Evolutionary conservation across 176 grass and related monocot species (phyloP).

Genomic region (Oryza australiensis): DNA sequence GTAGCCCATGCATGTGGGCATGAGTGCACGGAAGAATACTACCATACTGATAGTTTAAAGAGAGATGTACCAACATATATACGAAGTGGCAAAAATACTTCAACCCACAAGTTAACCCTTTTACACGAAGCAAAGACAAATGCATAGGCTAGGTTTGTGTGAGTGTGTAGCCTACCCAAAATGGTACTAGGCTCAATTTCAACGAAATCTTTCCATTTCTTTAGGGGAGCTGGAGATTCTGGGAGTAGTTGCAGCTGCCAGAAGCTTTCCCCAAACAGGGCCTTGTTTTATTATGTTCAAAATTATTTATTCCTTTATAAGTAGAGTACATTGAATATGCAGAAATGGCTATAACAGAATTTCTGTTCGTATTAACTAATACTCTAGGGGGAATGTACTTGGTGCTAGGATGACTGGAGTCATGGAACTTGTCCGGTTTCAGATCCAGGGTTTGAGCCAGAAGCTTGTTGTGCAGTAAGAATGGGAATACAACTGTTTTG

Average conservation of each 20-base stretch:
- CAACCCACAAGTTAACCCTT: neutral
- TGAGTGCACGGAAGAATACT: neutral
- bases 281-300: neutral
- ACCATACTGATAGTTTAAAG: neutral
- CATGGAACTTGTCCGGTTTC: too few species aligned
- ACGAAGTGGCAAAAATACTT: neutral
- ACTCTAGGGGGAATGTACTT: neutral
- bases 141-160: neutral
- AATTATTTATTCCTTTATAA: neutral
- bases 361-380: neutral
- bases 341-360: neutral
- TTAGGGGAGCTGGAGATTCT: too few species aligned
- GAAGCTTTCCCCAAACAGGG: neutral
- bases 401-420: too few species aligned
- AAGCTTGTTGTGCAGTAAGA: too few species aligned
- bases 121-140: neutral
- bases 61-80: neutral
- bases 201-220: too few species aligned
- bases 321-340: neutral
- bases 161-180: neutral
- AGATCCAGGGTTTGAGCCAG: too few species aligned
- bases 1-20: neutral
- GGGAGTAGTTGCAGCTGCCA: neutral
- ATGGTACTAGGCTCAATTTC: neutral
- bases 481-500: too few species aligned